Evolutionary conservation across 306 rosid genomes (phyloP).

Genomic region (Prunus mume): DNA sequence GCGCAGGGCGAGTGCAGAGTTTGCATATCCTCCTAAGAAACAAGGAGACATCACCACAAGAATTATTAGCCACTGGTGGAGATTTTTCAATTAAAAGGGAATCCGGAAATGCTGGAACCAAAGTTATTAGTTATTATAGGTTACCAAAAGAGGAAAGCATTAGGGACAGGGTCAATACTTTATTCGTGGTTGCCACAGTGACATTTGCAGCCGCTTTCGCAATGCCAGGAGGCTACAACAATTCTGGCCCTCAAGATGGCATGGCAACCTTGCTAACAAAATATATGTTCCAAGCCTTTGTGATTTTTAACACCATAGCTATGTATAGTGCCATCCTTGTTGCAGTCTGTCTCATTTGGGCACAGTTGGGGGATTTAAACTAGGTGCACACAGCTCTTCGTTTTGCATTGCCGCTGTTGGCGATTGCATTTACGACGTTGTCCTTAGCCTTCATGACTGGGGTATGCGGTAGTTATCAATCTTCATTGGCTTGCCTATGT

Average conservation of each 20-base stretch:
- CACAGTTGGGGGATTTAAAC: neutral
- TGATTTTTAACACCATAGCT: too few relatives aligned
- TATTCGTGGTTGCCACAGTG: neutral
- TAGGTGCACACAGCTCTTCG: neutral
- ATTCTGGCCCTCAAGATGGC: neutral
- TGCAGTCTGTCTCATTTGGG: neutral
- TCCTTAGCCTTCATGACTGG: neutral
- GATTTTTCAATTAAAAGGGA: too few relatives aligned
- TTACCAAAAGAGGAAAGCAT: neutral
- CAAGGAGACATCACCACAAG: neutral
- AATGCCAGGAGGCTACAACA: neutral
- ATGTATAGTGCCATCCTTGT: neutral
- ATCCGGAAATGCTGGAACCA: too few relatives aligned
- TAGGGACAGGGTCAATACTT: neutral
- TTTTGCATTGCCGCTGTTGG: neutral
- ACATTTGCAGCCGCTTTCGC: neutral
- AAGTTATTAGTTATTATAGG: too few relatives aligned
- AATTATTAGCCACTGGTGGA: neutral
- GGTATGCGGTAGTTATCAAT: neutral
- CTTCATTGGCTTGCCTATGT: neutral
- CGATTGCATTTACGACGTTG: neutral
- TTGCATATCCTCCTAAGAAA: neutral
- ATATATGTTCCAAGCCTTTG: too few relatives aligned
- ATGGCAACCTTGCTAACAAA: neutral
- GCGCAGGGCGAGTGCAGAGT: constrained; percentile 6